Conservation (phyloP, 2,329 filamentous ascomycete genomes). For the Cladosporium sp. region DNA sequence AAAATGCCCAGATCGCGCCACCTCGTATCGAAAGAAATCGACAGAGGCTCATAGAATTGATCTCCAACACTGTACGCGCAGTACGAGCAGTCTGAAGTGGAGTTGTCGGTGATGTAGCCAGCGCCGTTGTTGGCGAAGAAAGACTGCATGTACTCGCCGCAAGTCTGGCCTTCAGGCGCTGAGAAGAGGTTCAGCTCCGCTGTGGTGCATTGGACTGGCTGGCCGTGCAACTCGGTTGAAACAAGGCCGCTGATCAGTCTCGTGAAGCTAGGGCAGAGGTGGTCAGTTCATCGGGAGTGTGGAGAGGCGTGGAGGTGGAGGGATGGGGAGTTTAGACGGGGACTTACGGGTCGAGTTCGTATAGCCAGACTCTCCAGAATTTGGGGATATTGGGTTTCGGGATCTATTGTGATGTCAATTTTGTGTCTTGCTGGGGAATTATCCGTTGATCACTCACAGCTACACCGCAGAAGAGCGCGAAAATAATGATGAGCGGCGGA, state of each 20-base stretch:
- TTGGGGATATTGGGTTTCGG: constrained; percentile 70
- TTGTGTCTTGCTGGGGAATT: neutral
- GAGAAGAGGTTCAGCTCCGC: constrained; percentile 64
- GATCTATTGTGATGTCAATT: constrained; percentile 4
- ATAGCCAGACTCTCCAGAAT: constrained; percentile 77
- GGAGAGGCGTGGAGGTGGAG: neutral
- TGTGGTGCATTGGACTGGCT: constrained; percentile 56
- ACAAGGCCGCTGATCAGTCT: constrained; percentile 76
- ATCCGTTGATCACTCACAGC: constrained; percentile 51
- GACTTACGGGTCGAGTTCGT: constrained; percentile 64
- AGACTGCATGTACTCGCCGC: constrained; percentile 67
- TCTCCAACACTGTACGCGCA: constrained; percentile 78
- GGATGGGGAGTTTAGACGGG: neutral
- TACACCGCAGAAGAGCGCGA: constrained; percentile 83
- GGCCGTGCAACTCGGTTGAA: constrained; percentile 67
- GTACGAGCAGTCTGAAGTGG: constrained; percentile 67
- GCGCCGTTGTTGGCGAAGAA: constrained; percentile 66
- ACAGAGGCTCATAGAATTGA: constrained; percentile 68
- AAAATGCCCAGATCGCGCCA: constrained; percentile 84
- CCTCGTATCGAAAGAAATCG: constrained; percentile 61
- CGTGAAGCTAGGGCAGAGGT: constrained; percentile 51
- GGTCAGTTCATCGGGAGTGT: constrained; percentile 8
- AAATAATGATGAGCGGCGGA: constrained; percentile 69
- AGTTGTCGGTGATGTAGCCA: constrained; percentile 66
- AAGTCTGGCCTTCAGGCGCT: constrained; percentile 61